A percentile compares a stretch with the other conserved stretches of the same genome.
These are phyloP conservation scores for Jackrogersella multiformis DNA, from an alignment of 495 filamentous ascomycete genomes.

Conservation along the genomic window DNA sequence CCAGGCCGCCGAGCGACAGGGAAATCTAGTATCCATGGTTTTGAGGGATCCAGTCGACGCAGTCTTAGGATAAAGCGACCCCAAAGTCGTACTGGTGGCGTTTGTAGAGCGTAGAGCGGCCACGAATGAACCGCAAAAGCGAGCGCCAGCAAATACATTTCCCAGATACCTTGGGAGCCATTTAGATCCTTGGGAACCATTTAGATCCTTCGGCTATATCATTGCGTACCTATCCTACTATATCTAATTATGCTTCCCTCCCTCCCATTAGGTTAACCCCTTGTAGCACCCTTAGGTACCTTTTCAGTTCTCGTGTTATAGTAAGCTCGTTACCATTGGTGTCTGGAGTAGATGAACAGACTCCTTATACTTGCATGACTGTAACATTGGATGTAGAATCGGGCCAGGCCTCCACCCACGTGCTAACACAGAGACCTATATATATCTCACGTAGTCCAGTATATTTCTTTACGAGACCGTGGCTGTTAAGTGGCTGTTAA, in stretches of 20 bases:
- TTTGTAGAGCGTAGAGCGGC: too few relatives aligned
- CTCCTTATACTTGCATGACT: neutral
- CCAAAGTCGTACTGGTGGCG: neutral
- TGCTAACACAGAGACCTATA: neutral
- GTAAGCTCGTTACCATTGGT: slow-evolving; percentile 6
- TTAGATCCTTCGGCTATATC: slow-evolving; percentile 6
- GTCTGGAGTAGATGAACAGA: slow-evolving; percentile 2
- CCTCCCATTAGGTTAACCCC: too few relatives aligned
- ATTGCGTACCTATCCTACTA: neutral
- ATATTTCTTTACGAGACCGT: neutral
- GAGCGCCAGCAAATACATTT: neutral
- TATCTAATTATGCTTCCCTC: too few relatives aligned
- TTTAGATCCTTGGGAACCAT: neutral
- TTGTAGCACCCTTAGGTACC: too few relatives aligned
- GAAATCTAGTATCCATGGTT: slow-evolving; percentile 5
- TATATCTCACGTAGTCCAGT: neutral
- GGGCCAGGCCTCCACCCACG: neutral
- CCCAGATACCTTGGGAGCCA: neutral
- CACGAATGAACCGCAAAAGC: neutral
- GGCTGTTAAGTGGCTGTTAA: neutral
- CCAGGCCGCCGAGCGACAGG: neutral
- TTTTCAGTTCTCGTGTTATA: slow-evolving; percentile 29
- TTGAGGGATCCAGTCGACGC: slow-evolving; percentile 11
- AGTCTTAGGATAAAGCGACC: neutral
- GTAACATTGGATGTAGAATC: neutral